phyloP scores from a whole-genome alignment of 2,329 filamentous ascomycete species.

The Ascochyta fabae region DNA sequence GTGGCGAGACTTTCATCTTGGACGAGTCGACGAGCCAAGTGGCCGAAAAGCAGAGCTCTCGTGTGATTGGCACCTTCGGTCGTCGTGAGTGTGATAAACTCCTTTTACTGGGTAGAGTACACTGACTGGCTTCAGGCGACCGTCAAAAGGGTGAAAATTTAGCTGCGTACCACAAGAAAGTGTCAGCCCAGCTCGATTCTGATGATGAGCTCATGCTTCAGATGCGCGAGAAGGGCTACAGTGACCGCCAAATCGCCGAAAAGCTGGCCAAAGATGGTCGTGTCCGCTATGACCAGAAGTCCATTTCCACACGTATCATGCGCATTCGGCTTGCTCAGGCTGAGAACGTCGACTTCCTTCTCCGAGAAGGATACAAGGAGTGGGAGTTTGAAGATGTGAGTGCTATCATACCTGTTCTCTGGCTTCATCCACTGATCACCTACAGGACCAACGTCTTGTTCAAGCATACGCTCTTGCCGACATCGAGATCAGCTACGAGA shows the following conservation, averaged over 20 bases:
- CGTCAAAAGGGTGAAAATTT: conserved; percentile 45
- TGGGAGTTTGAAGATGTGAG: conserved; percentile 59
- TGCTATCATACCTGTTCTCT: not conserved
- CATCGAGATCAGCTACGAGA: conserved; percentile 51
- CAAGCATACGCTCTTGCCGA: conserved; percentile 52
- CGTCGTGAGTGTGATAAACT: conserved; percentile 16
- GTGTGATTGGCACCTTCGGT: conserved; percentile 33
- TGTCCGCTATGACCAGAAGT: conserved; percentile 54
- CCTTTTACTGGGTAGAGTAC: not conserved
- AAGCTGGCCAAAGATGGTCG: conserved; percentile 52
- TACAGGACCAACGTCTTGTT: conserved; percentile 54
- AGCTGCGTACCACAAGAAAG: conserved; percentile 50
- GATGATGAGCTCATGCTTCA: conserved; percentile 56
- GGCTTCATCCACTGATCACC: not conserved
- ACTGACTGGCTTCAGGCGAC: not conserved
- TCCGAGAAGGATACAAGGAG: conserved; percentile 56
- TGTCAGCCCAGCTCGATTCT: conserved; percentile 53
- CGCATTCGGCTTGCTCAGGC: conserved; percentile 54
- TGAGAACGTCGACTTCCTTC: conserved; percentile 52
- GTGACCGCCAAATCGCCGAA: conserved; percentile 54
- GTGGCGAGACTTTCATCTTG: conserved; percentile 31
- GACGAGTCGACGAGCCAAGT: conserved; percentile 24
- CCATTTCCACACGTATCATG: conserved; percentile 56
- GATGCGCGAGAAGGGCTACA: conserved; percentile 52
- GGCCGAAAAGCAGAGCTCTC: conserved; percentile 14